phyloP scores from a whole-genome alignment of 2,329 filamentous ascomycete species.

The Kalmusia sp. region DNA sequence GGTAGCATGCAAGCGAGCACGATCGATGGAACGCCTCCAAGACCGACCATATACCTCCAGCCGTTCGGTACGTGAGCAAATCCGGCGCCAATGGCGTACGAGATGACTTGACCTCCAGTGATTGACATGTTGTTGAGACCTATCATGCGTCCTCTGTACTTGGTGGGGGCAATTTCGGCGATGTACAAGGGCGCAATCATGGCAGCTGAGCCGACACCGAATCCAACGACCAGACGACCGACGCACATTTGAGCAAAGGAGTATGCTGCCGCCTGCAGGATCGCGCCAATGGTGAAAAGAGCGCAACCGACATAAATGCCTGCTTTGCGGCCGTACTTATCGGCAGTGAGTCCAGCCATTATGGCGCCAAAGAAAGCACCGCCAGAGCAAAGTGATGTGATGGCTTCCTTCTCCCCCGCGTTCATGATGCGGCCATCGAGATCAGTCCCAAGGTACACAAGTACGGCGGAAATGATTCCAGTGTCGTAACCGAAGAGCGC shows the following conservation, averaged over 20 bases:
- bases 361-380: slow-evolving; percentile 56
- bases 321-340: slow-evolving; percentile 48
- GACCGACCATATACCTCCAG: slow-evolving; percentile 54
- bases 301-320: slow-evolving; percentile 50
- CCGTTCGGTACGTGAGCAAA: slow-evolving; percentile 45
- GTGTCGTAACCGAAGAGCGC: slow-evolving; percentile 53
- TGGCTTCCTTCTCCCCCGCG: slow-evolving; percentile 57
- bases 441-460: slow-evolving; percentile 49
- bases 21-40: slow-evolving; percentile 51
- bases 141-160: slow-evolving; percentile 58
- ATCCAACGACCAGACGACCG: slow-evolving; percentile 56
- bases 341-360: slow-evolving; percentile 31
- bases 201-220: slow-evolving; percentile 59
- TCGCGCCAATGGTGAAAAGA: slow-evolving; percentile 48
- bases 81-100: slow-evolving; percentile 37
- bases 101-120: slow-evolving; percentile 39
- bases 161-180: slow-evolving; percentile 58
- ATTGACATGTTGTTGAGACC: slow-evolving; percentile 56
- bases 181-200: slow-evolving; percentile 59
- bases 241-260: slow-evolving; percentile 53
- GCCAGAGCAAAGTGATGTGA: slow-evolving; percentile 60
- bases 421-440: slow-evolving; percentile 48
- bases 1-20: slow-evolving; percentile 52
- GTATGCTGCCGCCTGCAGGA: slow-evolving; percentile 36
- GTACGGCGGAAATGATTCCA: slow-evolving; percentile 54